Base-by-base conservation (phyloP, 805 yeast species). In the Suhomyces pyralidae region DNA sequence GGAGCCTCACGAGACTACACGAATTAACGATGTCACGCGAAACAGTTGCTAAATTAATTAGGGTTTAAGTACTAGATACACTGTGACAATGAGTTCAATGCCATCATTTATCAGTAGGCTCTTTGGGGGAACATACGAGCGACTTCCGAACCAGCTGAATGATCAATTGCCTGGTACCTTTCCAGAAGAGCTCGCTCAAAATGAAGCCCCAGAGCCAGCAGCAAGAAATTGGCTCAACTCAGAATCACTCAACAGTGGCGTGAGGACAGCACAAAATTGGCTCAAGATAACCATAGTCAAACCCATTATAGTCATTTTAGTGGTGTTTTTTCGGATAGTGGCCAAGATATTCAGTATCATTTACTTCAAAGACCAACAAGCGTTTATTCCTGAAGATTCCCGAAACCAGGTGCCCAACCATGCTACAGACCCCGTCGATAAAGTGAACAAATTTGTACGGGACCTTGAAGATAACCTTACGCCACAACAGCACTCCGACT, bases 361-460 rank as follows among this genome's bases (percentile, higher is more conserved):
- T 9, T 68, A 66, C 50, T 66, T 66, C 53, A 57, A 63, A 47
- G 67, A 64, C 28, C 55, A 55, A 24, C 32, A 34, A 9, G 28
- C 36, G n/a, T 15, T 40, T 15, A 25, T 15, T 20, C 22, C n/a
- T 14, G 24, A 28, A n/a, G 48, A 28, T 17, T 14, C 42, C 43
- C 9, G 28, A 15, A 14, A 20, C 26, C 38, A 17, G 7, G 22
- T 19, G 22, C 26, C 42, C 25, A 10, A 15, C 20, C 26, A 28
- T n/a, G 19, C 26, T 9, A 45, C 24, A 10, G 82, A 83, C 60
- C 85, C 89, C 0, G 73, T 78, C 17, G 79, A 79, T 50, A 71
- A 77, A 42, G 87, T 83, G 1, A 73, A 78, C 49, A 70, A 76
- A 53, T 83, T 84, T 58, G 72, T 78, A 26, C 66, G 78, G 20